Base-by-base conservation (phyloP, 2,329 filamentous ascomycete species). In the Dactylellina haptotyla region DNA sequence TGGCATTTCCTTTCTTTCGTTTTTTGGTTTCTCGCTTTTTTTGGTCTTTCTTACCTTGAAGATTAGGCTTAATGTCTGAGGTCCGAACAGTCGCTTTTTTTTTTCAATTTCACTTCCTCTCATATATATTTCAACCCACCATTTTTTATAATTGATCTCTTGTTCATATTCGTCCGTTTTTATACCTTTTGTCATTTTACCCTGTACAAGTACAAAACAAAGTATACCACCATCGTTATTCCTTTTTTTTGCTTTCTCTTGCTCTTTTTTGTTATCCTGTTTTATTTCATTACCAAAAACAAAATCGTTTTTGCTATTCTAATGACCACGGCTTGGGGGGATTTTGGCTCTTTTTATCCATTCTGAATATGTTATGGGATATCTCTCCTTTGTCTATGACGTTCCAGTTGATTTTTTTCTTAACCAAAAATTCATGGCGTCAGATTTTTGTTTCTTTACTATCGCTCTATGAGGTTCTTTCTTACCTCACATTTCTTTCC, bases 211-310 rank as follows among this genome's bases (percentile, higher is more conserved):
- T 73, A 73, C 51, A 57, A 72, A 72, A 64, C 45, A 34, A 56
- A 56, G 32, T 67, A 72, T 72, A 72, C 66, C 66, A 72, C 61
- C 58, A 43, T 64, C 61, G 34, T 51, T 59, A 14, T 45, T 45
- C 20, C 45, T n/a, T 74, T 26, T 72, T 70, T 46, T 57, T 48
- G 26, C 62, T 54, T 65, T 37, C 61, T 28, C 32, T 25, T 59
- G 59, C 65, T 51, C 59, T 74, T 58, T 58, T 56, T 73, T 66
- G 61, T 57, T 61, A 45, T 67, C 65, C 69, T 64, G 65, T 59
- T 75, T 65, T 71, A 66, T 71, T 53, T 66, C 73, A 61, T n/a
- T n/a, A n/a, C n/a, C 30, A 58, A 75, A 73, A 75, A 59, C 64
- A 34, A 32, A 34, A 16, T 53, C 43, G 50, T 43, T 32, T 71